Base-by-base conservation (phyloP, 495 filamentous ascomycete species). In the Staphylotrichum longicolle region DNA sequence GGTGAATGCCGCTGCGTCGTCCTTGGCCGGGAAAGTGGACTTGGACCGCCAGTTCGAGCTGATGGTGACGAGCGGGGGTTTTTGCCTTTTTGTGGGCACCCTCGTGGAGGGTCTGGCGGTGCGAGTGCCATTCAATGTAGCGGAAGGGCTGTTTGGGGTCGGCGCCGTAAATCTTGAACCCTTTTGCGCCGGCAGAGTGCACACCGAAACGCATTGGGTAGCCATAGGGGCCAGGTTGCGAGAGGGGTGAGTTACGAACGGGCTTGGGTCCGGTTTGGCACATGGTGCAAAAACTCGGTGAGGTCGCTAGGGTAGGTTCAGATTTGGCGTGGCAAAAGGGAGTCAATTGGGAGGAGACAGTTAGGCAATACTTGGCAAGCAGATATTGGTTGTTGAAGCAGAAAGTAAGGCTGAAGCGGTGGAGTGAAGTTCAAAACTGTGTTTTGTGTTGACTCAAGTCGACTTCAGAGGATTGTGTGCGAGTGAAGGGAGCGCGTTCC, bases 171-270 rank as follows among this genome's bases (percentile, higher is more conserved):
- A 60, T 45, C 20, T 64, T 60, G 45, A 60, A 52, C 2, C 42
- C 51, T 40, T 37, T 41, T 2, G 6, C 9, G n/a, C 52, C 57
- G 34, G 50, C 46, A 0, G 8, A 14, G 34, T 44, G 50, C n/a
- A 64, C 57, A 3, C 35, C 46, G 44, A 59, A 64, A 37, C 62
- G 62, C 27, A 57, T 40, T 1, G 62, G 62, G 34, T 56, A 60
- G 35, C 57, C 57, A 6, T 63, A 44, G 11, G 61, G 61, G 7
- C 61, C 56, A 10, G 41, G 47, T 7, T 45, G 40, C 11, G 34
- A 45, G 5, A 42, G 48, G 37, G 47, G 48, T 12, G 27, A 15
- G 52, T 27, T 27, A 1, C 20, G 20, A 27, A 8, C 20, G 8
- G 2, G 37, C 2, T 32, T 37, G 0, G 1, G 51, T 7, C 10